These are phyloP conservation scores for Penicillium expansum DNA, from an alignment of 2,329 filamentous ascomycete genomes.

Conservation along the genomic window DNA sequence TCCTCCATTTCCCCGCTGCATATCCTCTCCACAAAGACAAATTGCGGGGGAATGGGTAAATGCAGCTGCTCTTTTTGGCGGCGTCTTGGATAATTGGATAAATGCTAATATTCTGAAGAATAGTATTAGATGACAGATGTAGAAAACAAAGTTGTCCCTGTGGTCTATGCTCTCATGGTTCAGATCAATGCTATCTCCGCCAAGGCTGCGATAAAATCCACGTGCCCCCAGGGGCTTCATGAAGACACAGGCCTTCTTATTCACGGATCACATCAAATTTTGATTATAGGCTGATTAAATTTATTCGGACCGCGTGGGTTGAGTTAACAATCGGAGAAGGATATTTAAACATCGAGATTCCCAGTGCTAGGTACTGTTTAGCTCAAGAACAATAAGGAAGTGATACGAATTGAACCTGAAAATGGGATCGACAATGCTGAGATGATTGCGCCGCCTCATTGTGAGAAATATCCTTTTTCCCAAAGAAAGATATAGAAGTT, in stretches of 20 bases:
- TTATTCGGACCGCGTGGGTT: background rate
- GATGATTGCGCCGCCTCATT: background rate
- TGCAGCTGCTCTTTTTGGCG: background rate
- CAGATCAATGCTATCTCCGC: background rate
- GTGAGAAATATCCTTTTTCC: background rate
- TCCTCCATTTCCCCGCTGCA: background rate
- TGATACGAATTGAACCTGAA: constrained; percentile 10
- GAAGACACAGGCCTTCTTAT: background rate
- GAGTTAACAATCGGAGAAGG: background rate
- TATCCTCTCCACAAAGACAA: background rate
- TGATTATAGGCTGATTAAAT: background rate
- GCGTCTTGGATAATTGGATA: background rate
- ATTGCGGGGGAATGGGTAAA: constrained; percentile 2
- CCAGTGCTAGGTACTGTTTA: background rate
- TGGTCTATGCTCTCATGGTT: background rate
- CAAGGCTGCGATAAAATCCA: background rate
- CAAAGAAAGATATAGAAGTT: background rate
- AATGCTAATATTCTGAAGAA: background rate
- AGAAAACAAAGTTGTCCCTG: background rate
- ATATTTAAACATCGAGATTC: background rate
- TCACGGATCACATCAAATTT: background rate
- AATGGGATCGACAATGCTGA: background rate
- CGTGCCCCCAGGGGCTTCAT: background rate
- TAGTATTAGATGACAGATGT: too few relatives aligned
- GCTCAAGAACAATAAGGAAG: constrained; percentile 4